Percentiles rank a stretch among this genome's conserved stretches.
Evolutionary conservation across 345 rosid species (phyloP).

Genomic region (Camelina sativa): DNA sequence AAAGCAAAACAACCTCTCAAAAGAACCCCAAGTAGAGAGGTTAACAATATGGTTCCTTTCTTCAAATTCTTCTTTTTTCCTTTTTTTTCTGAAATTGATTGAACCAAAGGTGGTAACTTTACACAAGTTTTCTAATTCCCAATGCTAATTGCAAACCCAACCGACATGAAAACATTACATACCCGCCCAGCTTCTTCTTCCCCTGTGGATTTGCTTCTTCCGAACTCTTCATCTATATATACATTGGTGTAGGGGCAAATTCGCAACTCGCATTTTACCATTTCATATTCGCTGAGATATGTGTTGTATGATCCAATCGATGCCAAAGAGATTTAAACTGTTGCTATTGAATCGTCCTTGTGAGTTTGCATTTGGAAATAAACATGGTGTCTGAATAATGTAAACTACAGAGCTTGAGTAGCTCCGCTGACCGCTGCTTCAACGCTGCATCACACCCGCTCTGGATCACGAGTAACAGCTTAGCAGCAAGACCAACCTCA

Average conservation of each 20-base stretch:
- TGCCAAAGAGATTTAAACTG: slow-evolving; percentile 20
- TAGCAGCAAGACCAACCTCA: slow-evolving; percentile 71
- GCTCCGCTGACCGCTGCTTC: slow-evolving; percentile 70
- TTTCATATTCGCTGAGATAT: slow-evolving; percentile 1
- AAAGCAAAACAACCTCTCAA: slow-evolving; percentile 36
- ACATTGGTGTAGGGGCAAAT: slow-evolving; percentile 38
- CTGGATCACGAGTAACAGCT: slow-evolving; percentile 64
- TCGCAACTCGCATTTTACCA: slow-evolving; percentile 28
- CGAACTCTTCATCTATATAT: slow-evolving; percentile 37
- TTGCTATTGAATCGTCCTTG: slow-evolving; percentile 61
- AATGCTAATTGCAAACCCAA: slow-evolving; percentile 32
- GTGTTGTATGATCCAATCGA: neutral
- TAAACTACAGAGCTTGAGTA: slow-evolving; percentile 67
- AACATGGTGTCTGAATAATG: slow-evolving; percentile 64
- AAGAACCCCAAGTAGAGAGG: slow-evolving; percentile 27
- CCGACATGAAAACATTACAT: slow-evolving; percentile 24
- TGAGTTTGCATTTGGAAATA: slow-evolving; percentile 74
- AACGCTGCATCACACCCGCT: slow-evolving; percentile 62
- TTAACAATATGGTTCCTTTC: slow-evolving; percentile 23
- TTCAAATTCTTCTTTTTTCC: slow-evolving; percentile 13
- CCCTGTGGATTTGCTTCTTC: neutral
- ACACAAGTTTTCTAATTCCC: slow-evolving; percentile 32
- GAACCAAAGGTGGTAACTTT: slow-evolving; percentile 35
- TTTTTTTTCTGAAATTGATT: slow-evolving; percentile 21
- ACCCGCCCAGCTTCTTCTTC: slow-evolving; percentile 20